These are phyloP conservation scores for Sanghuangporus sanghuang DNA, from an alignment of 1,284 basidiomycete genomes.

Conservation along the genomic window DNA sequence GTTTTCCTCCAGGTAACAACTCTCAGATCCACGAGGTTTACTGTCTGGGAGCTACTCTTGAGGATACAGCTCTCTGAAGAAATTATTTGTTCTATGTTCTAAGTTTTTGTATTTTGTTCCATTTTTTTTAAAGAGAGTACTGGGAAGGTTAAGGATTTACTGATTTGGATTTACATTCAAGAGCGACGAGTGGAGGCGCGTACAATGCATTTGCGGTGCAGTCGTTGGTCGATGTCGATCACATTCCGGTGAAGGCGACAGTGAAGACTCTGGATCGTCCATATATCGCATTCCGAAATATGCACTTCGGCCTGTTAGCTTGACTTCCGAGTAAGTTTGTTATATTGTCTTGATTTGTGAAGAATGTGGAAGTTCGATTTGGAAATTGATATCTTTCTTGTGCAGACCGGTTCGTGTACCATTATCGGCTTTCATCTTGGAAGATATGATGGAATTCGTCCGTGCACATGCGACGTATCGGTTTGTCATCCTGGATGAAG, in stretches of 20 bases:
- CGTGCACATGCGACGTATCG: slow-evolving; percentile 88
- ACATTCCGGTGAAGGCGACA: slow-evolving; percentile 30
- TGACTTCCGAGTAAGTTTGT: slow-evolving; percentile 51
- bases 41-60: slow-evolving; percentile 81
- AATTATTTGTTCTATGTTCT: slow-evolving; percentile 9
- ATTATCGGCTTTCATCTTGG: slow-evolving; percentile 76
- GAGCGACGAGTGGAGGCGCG: slow-evolving; percentile 59
- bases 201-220: slow-evolving; percentile 76
- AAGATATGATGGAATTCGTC: slow-evolving; percentile 83
- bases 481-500: slow-evolving; percentile 80
- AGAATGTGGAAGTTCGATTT: background rate
- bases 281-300: slow-evolving; percentile 77
- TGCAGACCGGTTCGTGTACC: slow-evolving; percentile 59
- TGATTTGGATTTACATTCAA: slow-evolving; percentile 29
- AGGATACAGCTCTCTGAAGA: slow-evolving; percentile 46
- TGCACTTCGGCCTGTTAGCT: slow-evolving; percentile 68
- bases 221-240: slow-evolving; percentile 67
- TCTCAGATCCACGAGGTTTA: slow-evolving; percentile 61
- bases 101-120: too few relatives aligned
- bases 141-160: background rate
- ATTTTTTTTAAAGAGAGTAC: too few relatives aligned
- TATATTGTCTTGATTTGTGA: slow-evolving; percentile 16
- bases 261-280: slow-evolving; percentile 28
- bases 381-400: background rate
- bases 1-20: slow-evolving; percentile 67